Percentiles rank a stretch among this genome's conserved stretches.
Evolutionary conservation across 2,329 filamentous ascomycete genomes (phyloP).

Genomic region (Microcyclospora tardicrescens): DNA sequence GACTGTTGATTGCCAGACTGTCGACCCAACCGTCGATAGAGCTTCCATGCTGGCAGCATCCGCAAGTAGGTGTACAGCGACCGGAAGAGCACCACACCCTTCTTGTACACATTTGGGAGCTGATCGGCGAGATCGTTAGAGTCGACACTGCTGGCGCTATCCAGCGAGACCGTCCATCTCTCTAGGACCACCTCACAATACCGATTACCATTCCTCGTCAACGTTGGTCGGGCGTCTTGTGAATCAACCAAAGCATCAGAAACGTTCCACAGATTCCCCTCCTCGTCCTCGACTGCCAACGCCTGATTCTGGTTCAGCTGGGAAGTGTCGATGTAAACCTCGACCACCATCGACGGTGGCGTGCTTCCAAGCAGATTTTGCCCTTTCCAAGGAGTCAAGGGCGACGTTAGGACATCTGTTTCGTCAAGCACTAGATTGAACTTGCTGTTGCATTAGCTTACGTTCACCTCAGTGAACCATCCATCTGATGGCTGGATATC

Average conservation of each 20-base stretch:
- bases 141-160: slow-evolving; percentile 45
- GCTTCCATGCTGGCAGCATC: slow-evolving; percentile 75
- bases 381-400: slow-evolving; percentile 68
- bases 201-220: slow-evolving; percentile 28
- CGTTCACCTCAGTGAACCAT: slow-evolving; percentile 1
- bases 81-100: slow-evolving; percentile 87
- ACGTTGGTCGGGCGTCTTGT: slow-evolving; percentile 36
- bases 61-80: slow-evolving; percentile 73
- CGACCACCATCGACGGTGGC: slow-evolving; percentile 75
- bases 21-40: slow-evolving; percentile 62
- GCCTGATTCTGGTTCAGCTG: slow-evolving; percentile 72
- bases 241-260: slow-evolving; percentile 63
- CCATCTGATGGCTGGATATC: too few species aligned
- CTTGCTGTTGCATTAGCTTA: slow-evolving; percentile 34
- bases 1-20: slow-evolving; percentile 45
- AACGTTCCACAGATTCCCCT: slow-evolving; percentile 88
- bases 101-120: slow-evolving; percentile 89
- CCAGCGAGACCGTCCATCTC: slow-evolving; percentile 78
- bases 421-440: slow-evolving; percentile 94
- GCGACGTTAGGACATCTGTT: slow-evolving; percentile 72
- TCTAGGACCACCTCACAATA: slow-evolving; percentile 70
- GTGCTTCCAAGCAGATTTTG: slow-evolving; percentile 64
- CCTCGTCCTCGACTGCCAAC: slow-evolving; percentile 74
- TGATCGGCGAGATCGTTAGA: slow-evolving; percentile 41
- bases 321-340: slow-evolving; percentile 58